phyloP scores from a whole-genome alignment of 23 red algal genomes.

The Agarophyton chilense region DNA sequence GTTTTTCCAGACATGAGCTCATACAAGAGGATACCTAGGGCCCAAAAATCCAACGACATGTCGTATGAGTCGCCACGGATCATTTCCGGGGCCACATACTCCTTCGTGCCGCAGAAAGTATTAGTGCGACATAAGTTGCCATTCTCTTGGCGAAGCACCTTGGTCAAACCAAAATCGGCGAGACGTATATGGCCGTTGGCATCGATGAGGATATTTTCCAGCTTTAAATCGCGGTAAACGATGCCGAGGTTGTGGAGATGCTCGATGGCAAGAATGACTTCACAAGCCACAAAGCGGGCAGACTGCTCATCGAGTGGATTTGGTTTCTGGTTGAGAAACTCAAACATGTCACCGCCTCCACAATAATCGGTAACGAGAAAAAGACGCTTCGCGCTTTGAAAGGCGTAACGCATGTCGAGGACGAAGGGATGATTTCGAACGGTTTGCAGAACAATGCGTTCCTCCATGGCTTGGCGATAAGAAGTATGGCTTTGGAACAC shows the following conservation, averaged over 20 bases:
- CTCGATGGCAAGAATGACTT: slow-evolving; percentile 89
- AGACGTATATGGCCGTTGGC: slow-evolving; percentile 70
- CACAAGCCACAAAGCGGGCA: slow-evolving; percentile 62
- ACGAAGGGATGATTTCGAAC: slow-evolving; percentile 85
- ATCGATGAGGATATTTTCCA: slow-evolving; percentile 87
- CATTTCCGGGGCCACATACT: slow-evolving; percentile 88
- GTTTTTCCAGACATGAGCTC: slow-evolving; percentile 79
- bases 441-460: slow-evolving; percentile 83
- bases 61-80: slow-evolving; percentile 77
- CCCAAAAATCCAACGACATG: slow-evolving; percentile 84
- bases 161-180: slow-evolving; percentile 84
- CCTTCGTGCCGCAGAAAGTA: slow-evolving; percentile 91
- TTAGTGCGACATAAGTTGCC: slow-evolving; percentile 51
- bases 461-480: slow-evolving; percentile 87
- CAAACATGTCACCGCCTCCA: slow-evolving; percentile 89
- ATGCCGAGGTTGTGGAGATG: slow-evolving; percentile 90
- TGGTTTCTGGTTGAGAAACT: slow-evolving; percentile 45
- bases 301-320: slow-evolving; percentile 60
- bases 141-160: slow-evolving; percentile 46
- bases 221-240: slow-evolving; percentile 90
- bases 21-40: slow-evolving; percentile 84
- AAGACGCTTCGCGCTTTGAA: slow-evolving; percentile 83
- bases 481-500: slow-evolving; percentile 70
- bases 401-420: slow-evolving; percentile 82
- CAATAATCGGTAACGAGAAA: slow-evolving; percentile 95